Percentiles rank a stretch among this genome's conserved stretches.
Conservation (phyloP, 495 filamentous ascomycete genomes). For the Xylaria curta region DNA sequence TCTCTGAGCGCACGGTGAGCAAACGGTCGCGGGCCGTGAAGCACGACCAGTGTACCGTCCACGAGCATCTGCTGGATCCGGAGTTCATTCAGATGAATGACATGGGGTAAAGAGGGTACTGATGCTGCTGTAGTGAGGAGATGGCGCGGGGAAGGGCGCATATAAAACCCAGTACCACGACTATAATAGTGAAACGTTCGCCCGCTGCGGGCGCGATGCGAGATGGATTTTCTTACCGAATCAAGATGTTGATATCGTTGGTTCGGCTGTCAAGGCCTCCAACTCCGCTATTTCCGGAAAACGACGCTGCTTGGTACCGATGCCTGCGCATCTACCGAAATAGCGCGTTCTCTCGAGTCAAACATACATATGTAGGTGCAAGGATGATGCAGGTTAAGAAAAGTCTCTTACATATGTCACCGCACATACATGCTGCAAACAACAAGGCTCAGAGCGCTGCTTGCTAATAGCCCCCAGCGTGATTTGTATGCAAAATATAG, state of each 20-base stretch:
- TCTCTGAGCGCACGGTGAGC: conserved; percentile 10
- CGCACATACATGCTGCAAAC: background rate
- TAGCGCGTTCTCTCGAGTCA: conserved; percentile 14
- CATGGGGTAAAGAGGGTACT: background rate
- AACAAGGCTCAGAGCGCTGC: conserved; percentile 2
- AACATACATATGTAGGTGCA: conserved; percentile 24
- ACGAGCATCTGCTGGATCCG: conserved; percentile 13
- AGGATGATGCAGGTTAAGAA: conserved; percentile 22
- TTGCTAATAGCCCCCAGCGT: background rate
- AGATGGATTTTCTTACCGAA: conserved; percentile 24
- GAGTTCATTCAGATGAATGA: conserved; percentile 1
- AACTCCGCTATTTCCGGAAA: conserved; percentile 24
- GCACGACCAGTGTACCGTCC: conserved; percentile 3
- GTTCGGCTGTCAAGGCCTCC: conserved; percentile 25
- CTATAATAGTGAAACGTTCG: conserved; percentile 17
- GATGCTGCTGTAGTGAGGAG: background rate
- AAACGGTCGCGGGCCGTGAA: conserved; percentile 13
- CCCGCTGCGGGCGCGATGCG: conserved; percentile 18
- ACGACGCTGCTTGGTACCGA: conserved; percentile 14
- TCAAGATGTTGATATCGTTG: conserved; percentile 23
- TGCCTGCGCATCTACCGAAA: conserved; percentile 19
- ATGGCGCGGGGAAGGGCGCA: conserved; percentile 13
- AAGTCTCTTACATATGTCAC: conserved; percentile 23
- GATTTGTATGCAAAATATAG: conserved; percentile 7
- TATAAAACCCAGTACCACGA: conserved; percentile 20